Percentiles rank a stretch among this genome's conserved stretches.
phyloP scores from a whole-genome alignment of 2,329 filamentous ascomycete species.

The Boeremia lycopersici region DNA sequence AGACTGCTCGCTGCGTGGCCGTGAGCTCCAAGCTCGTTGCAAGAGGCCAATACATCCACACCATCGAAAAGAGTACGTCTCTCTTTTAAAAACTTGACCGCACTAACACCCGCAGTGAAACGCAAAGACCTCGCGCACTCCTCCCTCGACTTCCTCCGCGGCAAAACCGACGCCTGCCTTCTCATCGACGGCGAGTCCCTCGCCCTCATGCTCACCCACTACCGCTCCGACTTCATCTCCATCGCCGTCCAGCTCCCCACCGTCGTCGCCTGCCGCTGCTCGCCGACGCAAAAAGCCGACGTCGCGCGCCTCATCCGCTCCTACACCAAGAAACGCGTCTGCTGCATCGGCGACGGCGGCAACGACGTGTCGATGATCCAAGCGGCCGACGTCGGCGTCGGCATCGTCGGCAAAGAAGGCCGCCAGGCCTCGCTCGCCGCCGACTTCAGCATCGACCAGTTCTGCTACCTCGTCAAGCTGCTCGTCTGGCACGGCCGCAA shows the following conservation, averaged over 20 bases:
- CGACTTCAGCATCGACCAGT: constrained; percentile 96
- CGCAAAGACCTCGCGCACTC: constrained; percentile 85
- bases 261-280: constrained; percentile 95
- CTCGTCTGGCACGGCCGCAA: constrained; percentile 99
- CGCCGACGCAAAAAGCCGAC: constrained; percentile 95
- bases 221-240: constrained; percentile 83
- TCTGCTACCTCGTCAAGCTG: constrained; percentile 91
- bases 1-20: constrained; percentile 94
- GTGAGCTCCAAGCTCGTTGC: constrained; percentile 93
- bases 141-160: constrained; percentile 84
- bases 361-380: constrained; percentile 99
- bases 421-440: constrained; percentile 92
- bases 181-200: constrained; percentile 95
- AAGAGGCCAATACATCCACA: constrained; percentile 94
- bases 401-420: constrained; percentile 97
- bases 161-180: constrained; percentile 83
- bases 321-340: constrained; percentile 92
- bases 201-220: constrained; percentile 79
- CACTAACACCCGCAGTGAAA: constrained; percentile 58
- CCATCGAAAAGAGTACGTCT: constrained; percentile 70
- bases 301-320: constrained; percentile 88
- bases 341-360: constrained; percentile 96
- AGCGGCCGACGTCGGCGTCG: constrained; percentile 95
- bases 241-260: constrained; percentile 86
- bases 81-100: not conserved